Evolutionary conservation across 768 basidiomycete species (phyloP).

Genomic region (Leccinellum luteum): DNA sequence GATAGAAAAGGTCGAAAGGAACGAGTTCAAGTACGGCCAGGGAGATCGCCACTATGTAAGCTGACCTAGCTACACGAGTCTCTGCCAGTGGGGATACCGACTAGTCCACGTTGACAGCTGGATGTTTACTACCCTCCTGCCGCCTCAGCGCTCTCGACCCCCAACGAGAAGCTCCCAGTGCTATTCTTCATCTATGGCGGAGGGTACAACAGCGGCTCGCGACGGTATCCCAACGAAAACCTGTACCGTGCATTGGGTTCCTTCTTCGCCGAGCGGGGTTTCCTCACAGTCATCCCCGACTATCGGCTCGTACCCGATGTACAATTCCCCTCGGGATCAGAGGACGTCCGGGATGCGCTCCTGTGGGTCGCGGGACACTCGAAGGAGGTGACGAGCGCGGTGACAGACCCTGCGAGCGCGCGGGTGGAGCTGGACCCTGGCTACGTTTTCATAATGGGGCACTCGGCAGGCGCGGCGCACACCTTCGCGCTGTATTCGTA

Average conservation of each 20-base stretch:
- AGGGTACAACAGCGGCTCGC: constrained; percentile 55
- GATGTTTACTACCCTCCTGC: constrained; percentile 62
- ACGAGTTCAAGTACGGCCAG: constrained; percentile 56
- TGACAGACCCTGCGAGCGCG: constrained; percentile 1
- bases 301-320: too few relatives aligned
- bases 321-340: too few relatives aligned
- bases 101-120: constrained; percentile 31
- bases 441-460: constrained; percentile 49
- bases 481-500: constrained; percentile 43
- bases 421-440: constrained; percentile 37
- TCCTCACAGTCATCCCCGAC: too few relatives aligned
- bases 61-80: neutral
- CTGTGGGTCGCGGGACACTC: too few relatives aligned
- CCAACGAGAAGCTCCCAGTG: constrained; percentile 39
- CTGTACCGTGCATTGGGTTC: constrained; percentile 54
- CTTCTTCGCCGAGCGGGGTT: constrained; percentile 60
- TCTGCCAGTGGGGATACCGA: neutral
- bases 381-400: too few relatives aligned
- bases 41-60: constrained; percentile 39
- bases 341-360: too few relatives aligned
- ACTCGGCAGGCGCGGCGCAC: constrained; percentile 61
- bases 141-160: constrained; percentile 19
- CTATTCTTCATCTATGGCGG: constrained; percentile 69
- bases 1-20: constrained; percentile 47
- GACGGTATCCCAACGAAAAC: constrained; percentile 46